phyloP scores from a whole-genome alignment of 2,329 filamentous ascomycete genomes.

The Aspergillus jensenii region DNA sequence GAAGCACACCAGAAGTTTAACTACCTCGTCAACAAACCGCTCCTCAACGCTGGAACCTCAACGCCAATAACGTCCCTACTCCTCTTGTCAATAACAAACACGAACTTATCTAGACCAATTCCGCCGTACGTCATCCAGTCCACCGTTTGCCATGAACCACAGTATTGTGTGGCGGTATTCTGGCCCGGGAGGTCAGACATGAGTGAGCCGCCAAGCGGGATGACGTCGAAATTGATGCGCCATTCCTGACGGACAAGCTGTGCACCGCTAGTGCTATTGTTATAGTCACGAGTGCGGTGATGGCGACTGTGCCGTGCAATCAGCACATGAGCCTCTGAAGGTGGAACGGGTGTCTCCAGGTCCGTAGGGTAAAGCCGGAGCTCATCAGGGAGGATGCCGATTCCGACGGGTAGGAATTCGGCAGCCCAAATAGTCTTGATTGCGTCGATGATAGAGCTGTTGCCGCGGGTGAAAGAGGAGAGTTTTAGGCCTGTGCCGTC shows the following conservation, averaged over 20 bases:
- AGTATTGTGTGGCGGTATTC: conserved; percentile 22
- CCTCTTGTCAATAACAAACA: conserved; percentile 28
- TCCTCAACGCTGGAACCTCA: conserved; percentile 36
- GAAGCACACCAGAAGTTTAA: too few relatives aligned
- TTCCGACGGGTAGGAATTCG: conserved; percentile 8
- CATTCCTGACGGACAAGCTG: conserved; percentile 20
- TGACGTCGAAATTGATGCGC: conserved; percentile 22
- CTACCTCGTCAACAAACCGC: conserved; percentile 13
- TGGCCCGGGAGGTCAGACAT: conserved; percentile 32
- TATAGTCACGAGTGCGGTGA: background rate
- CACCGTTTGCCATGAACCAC: conserved; percentile 31
- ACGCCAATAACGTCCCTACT: conserved; percentile 27
- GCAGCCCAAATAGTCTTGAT: conserved; percentile 14
- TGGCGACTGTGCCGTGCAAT: background rate
- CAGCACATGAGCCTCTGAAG: background rate
- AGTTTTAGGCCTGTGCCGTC: conserved; percentile 17
- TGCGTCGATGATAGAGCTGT: conserved; percentile 16
- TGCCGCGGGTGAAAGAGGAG: conserved; percentile 15
- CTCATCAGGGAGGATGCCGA: conserved; percentile 17
- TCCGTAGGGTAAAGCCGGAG: conserved; percentile 19
- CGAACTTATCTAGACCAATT: conserved; percentile 33
- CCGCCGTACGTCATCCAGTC: conserved; percentile 40
- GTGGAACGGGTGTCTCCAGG: conserved; percentile 8
- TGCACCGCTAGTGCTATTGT: background rate
- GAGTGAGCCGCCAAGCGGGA: conserved; percentile 13